Evolutionary conservation across 192 early-diverging fungal species (phyloP), one percentile per base, ranked within the genome.

Genomic region (Geosiphon pyriformis): DNA sequence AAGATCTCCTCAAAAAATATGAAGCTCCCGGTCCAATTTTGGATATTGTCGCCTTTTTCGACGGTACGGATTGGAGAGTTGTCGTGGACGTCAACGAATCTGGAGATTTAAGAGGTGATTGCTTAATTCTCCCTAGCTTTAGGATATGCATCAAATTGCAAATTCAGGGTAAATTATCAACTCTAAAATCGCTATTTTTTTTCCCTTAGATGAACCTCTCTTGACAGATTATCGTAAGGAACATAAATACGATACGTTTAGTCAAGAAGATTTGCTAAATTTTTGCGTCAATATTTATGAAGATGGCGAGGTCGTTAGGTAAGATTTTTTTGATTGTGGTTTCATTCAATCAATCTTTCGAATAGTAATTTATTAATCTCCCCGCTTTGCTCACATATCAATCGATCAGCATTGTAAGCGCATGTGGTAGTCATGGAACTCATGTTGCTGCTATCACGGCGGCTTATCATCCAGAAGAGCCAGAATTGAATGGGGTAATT

Each of bases 211-310:
- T 12, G 82, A 79, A 10, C 75, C 81, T 26, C 74, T 76, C 11
- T 63, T 98, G 70, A 85, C 93, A 23, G 83, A 90, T 67, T 96
- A 88, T 77, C 72, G 75, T 64, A 81, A 77, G 7, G 92, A 92
- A 42, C 75, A 74, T 29, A 75, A 95, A 67, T 92, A 88, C 61
- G 80, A 79, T 10, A 80, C 80, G 12, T 91, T 97, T 70, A 79
- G 85, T 65, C 79, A 89, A 65, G 84, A 88, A 31, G 85, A 90
- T 67, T 81, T 89, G 72, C 80, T 95, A 30, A 92, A 89, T 74
- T 95, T 89, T 69, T 92, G 92, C 15, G 85, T 97, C 65, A 97
- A 96, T 79, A 89, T 98, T 57, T 97, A 94, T 74, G 92, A 96
- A 67, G 78, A 87, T 37, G 93, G 88, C 0, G 76, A 84, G 55